phyloP scores from a whole-genome alignment of 345 rosid genomes.

The Camelina laxa region DNA sequence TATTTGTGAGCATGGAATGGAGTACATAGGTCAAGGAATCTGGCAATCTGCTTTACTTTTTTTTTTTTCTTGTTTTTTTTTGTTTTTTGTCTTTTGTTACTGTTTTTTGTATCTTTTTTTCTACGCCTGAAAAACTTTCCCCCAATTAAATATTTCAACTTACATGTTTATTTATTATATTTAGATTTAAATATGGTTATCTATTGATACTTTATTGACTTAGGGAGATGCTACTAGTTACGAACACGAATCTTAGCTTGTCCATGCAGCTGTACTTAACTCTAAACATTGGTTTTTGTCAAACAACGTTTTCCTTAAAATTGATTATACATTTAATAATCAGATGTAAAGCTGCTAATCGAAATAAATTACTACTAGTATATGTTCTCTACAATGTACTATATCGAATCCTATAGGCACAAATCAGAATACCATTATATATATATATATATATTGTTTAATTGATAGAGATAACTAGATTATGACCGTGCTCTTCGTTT shows the following conservation, averaged over 20 bases:
- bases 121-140: constrained; percentile 5
- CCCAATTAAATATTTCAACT: constrained; percentile 25
- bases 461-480: too few species aligned
- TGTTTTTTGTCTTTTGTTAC: constrained; percentile 21
- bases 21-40: constrained; percentile 37
- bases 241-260: constrained; percentile 39
- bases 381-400: not conserved
- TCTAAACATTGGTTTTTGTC: constrained; percentile 23
- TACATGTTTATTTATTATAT: not conserved
- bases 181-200: not conserved
- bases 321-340: not conserved
- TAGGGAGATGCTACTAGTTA: constrained; percentile 19
- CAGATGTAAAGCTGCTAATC: not conserved
- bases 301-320: constrained; percentile 13
- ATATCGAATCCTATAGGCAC: not conserved
- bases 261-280: constrained; percentile 13
- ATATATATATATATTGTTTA: too few species aligned
- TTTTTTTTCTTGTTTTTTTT: too few species aligned
- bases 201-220: constrained; percentile 40
- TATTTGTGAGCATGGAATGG: not conserved
- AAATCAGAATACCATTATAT: not conserved
- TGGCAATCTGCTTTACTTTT: constrained; percentile 30
- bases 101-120: constrained; percentile 16
- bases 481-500: too few species aligned
- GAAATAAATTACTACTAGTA: not conserved